Percentiles rank a stretch among this genome's conserved stretches.
Conservation (phyloP, 129 eudicot species). For the Artemisia tridentata region DNA sequence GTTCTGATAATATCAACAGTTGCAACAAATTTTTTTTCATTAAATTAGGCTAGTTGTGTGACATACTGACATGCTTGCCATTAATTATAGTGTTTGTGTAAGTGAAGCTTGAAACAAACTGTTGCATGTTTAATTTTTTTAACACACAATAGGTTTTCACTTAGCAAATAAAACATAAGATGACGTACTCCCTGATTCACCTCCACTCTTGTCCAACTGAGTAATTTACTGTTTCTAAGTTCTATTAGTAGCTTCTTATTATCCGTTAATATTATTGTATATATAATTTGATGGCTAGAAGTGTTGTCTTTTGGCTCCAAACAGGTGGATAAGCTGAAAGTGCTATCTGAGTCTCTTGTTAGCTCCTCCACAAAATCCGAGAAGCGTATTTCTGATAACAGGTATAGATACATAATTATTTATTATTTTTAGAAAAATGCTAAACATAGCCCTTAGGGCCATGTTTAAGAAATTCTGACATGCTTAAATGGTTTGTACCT, state of each 20-base stretch:
- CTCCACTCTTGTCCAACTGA: too few species aligned
- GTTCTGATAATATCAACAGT: not conserved
- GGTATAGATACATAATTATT: slow-evolving; percentile 36
- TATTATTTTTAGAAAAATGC: too few species aligned
- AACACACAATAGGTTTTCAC: too few species aligned
- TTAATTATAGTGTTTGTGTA: not conserved
- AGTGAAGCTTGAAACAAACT: too few species aligned
- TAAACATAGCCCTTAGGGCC: too few species aligned
- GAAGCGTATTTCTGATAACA: slow-evolving; percentile 88
- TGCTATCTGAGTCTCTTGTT: slow-evolving; percentile 81
- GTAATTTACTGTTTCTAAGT: too few species aligned
- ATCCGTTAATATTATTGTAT: not conserved
- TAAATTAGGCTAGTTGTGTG: not conserved
- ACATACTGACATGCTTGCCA: slow-evolving; percentile 8
- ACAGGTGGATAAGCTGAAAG: slow-evolving; percentile 94
- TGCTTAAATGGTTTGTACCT: too few species aligned
- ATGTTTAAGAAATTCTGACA: too few species aligned
- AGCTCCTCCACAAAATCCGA: slow-evolving; percentile 75
- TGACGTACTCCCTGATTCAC: too few species aligned
- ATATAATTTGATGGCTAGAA: slow-evolving; percentile 15
- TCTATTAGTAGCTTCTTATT: too few species aligned
- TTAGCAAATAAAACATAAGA: too few species aligned
- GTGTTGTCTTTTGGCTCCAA: slow-evolving; percentile 15
- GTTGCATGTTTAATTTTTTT: too few species aligned
- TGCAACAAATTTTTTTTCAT: slow-evolving; percentile 4